Conservation (phyloP, 73 alveolate genomes). For the Paramecium pentaurelia region DNA sequence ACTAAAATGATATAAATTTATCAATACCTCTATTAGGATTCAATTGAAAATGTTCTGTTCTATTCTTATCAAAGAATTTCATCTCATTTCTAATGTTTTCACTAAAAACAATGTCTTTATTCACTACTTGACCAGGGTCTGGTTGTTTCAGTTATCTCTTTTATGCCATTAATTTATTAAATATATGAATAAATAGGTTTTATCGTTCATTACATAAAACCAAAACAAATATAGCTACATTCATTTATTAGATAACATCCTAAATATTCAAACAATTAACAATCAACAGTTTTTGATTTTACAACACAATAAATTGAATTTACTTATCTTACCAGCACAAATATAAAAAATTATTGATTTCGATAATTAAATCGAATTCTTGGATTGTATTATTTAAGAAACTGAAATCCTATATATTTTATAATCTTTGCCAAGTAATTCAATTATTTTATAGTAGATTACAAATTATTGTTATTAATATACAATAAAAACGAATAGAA, state of each 20-base stretch:
- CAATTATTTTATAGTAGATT: not conserved
- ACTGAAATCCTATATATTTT: not conserved
- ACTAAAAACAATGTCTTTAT: slow-evolving; percentile 34
- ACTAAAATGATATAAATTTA: not conserved
- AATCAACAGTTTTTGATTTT: not conserved
- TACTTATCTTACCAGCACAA: not conserved
- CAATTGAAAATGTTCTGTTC: slow-evolving; percentile 54
- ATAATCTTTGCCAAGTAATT: not conserved
- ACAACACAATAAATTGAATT: not conserved
- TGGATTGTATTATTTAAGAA: not conserved
- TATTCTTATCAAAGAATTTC: slow-evolving; percentile 59
- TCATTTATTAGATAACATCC: not conserved
- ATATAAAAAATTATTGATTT: not conserved
- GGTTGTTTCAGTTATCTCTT: slow-evolving; percentile 1
- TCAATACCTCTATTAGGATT: slow-evolving; percentile 51
- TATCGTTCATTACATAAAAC: not conserved
- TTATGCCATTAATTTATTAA: not conserved
- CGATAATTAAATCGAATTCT: not conserved
- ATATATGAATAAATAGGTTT: not conserved
- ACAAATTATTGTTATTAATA: not conserved
- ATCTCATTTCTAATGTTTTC: slow-evolving; percentile 44
- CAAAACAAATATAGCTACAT: not conserved
- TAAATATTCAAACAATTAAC: not conserved
- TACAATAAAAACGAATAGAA: not conserved
- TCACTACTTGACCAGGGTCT: not conserved